Percentiles rank a stretch among this genome's conserved stretches.
Evolutionary conservation across 306 rosid genomes (phyloP).

Genomic region (Prunus armeniaca): DNA sequence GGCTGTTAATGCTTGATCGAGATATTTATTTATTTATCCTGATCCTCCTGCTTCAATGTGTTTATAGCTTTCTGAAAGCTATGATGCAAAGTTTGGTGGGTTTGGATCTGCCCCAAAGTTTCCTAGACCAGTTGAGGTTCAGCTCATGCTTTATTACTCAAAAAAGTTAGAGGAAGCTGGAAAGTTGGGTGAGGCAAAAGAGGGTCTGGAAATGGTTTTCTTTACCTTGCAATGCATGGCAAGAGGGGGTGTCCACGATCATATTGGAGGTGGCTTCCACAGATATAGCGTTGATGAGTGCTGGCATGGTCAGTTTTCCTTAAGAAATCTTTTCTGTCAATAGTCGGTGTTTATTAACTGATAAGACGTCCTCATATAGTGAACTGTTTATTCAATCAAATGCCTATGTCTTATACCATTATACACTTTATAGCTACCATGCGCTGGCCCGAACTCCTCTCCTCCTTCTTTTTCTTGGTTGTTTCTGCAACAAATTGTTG

Average conservation of each 20-base stretch:
- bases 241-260: constrained; percentile 91
- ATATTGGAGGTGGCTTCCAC: constrained; percentile 94
- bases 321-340: neutral
- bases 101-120: constrained; percentile 96
- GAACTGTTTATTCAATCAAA: neutral
- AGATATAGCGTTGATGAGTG: constrained; percentile 96
- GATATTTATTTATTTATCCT: constrained; percentile 10
- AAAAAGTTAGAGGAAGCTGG: constrained; percentile 64
- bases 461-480: neutral
- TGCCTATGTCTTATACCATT: neutral
- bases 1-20: constrained; percentile 15
- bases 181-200: constrained; percentile 48
- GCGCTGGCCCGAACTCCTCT: neutral
- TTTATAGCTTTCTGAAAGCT: constrained; percentile 69
- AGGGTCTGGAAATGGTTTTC: constrained; percentile 52
- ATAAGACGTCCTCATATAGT: neutral
- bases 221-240: constrained; percentile 85
- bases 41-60: constrained; percentile 24
- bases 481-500: constrained; percentile 7
- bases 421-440: neutral
- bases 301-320: constrained; percentile 82
- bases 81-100: constrained; percentile 80
- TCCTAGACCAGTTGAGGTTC: constrained; percentile 94
- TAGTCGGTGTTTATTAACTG: neutral
- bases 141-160: constrained; percentile 76